Evolutionary conservation across 441 rosid species (phyloP), one percentile per base, ranked within the genome.

Genomic region (Populus tomentosa): DNA sequence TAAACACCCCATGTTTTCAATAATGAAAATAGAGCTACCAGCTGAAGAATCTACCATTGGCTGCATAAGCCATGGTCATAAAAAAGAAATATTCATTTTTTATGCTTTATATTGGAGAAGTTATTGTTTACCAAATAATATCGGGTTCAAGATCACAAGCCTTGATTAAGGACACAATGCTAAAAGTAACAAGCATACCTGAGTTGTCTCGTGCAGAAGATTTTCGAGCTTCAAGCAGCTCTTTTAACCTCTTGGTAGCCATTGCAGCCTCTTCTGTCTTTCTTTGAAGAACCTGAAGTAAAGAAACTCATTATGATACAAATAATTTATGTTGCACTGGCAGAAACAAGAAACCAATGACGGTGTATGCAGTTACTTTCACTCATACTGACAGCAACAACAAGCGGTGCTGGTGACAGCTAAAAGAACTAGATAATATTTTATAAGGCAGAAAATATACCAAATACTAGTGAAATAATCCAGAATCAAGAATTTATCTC

Each of bases 211-310:
- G 97, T 59, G 86, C 75, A 82, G 97, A 87, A 76, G 90, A 88
- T 86, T 97, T 97, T 16, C 97, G 95, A 82, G 95, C 94, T 94
- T 97, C 98, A 61, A 97, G 89, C 88, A 97, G 80, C 87, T 94
- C 99, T 83, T 97, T 97, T 75, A 97, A 86, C 85, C 99, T 90
- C 83, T 92, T 97, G 82, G 98, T 97, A 61, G 98, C 98, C 94
- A 93, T 87, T 78, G 99, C 95, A 80, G 99, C 98, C 87, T 97
- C 99, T 84, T 94, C 99, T 63, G 99, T 97, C 88, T 97, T 97
- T 84, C 99, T 90, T 69, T 97, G 99, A 76, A 97, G 98, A 88
- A 97, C 98, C 99, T 97, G 87, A 75, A 80, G 75, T 67, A 21
- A 65, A 78, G 56, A 81, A 79, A 73, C 23, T 24, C 46, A 42